Evolutionary conservation across 805 yeast genomes (phyloP), one percentile per base, ranked within the genome.

Genomic region (Geotrichum ghanense): DNA sequence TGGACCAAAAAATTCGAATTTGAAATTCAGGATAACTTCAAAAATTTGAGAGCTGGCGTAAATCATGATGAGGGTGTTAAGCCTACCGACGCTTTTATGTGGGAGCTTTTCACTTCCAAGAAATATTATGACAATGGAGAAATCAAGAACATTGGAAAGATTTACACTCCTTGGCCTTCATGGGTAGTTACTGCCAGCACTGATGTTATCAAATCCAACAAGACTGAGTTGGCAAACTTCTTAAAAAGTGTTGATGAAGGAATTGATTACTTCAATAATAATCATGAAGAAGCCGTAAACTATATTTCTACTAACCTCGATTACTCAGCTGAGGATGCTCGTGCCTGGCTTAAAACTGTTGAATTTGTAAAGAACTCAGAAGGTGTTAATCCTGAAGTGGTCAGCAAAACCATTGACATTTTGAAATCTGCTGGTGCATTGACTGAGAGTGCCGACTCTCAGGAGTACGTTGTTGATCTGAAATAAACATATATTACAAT

Each of bases 141-240:
- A 56, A 80, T 89, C 65, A 85, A 83, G 65, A 70, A 75, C 54
- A 79, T 88, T 50, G 97, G 95, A 14, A 85, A 83, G 53, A 87
- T 88, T 48, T 84, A 83, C 65, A 88, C 97, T 0, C 97, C 97
- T 17, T 88, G 97, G 97, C 90, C 96, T 9, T 83, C 95, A 1
- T 88, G 96, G 96, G 89, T 86, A 14, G 72, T 87, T 43, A 76
- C 78, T 19, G 78, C 78, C 3, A 63, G 72, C 45, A 57, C 66
- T 14, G 67, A 65, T n/a, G 53, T 72, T 3, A 53, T 70, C 27
- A 62, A 59, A 4, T 55, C 58, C n/a, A 21, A 20, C 17, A 39
- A 39, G 25, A 53, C 55, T 2, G 59, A 51, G 5, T 51, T 54
- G 10, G 46, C 58, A 10, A 55, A 57, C 22, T 60, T 57, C 3